Percentiles rank a stretch among this genome's conserved stretches.
phyloP scores from a whole-genome alignment of 345 rosid genomes.

The Aurinia saxatilis region DNA sequence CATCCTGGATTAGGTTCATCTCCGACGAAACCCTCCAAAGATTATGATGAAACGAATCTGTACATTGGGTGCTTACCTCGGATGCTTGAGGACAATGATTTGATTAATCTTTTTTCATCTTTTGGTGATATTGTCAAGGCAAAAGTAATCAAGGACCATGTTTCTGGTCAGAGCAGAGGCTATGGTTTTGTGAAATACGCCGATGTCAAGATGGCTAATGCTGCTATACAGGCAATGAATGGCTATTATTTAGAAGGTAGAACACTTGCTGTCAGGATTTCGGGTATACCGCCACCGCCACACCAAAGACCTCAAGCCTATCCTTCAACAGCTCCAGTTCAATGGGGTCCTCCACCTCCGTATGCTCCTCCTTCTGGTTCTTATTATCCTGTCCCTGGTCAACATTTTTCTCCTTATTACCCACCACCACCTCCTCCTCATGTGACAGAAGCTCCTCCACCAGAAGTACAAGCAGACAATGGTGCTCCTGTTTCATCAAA shows the following conservation, averaged over 20 bases:
- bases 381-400: conserved; percentile 74
- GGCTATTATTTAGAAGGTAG: conserved; percentile 81
- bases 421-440: conserved; percentile 30
- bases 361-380: conserved; percentile 83
- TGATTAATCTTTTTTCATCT: conserved; percentile 72
- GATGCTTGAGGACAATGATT: conserved; percentile 80
- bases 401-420: conserved; percentile 84
- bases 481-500: conserved; percentile 47
- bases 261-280: conserved; percentile 90
- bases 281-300: conserved; percentile 93
- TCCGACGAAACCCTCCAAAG: conserved; percentile 59
- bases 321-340: conserved; percentile 61
- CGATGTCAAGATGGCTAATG: conserved; percentile 81
- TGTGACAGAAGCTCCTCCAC: conserved; percentile 35
- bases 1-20: conserved; percentile 85
- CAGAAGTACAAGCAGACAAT: conserved; percentile 75
- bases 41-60: conserved; percentile 81
- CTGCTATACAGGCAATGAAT: conserved; percentile 77
- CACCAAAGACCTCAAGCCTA: conserved; percentile 51
- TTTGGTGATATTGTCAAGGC: conserved; percentile 97
- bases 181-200: conserved; percentile 95
- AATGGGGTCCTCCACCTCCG: conserved; percentile 92
- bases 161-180: conserved; percentile 74
- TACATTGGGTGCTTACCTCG: conserved; percentile 94
- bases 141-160: conserved; percentile 86